A percentile compares a stretch with the other conserved stretches of the same genome.
Evolutionary conservation across 2,329 filamentous ascomycete species (phyloP).

Genomic region (Calonectria honghensis): DNA sequence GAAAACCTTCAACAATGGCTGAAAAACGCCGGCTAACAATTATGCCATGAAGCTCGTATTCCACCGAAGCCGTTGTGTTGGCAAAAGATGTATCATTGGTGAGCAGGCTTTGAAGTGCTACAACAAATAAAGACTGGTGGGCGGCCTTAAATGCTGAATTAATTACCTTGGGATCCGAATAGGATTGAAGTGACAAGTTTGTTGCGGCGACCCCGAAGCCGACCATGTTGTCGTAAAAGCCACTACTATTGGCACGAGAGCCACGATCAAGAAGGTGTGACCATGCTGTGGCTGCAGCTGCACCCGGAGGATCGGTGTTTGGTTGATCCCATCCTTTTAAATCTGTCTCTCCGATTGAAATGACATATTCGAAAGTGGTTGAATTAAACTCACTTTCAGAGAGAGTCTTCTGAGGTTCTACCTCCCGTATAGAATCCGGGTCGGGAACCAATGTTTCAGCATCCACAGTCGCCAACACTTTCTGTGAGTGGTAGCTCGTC

Average conservation of each 20-base stretch:
- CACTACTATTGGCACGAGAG: too few relatives aligned
- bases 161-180: conserved; percentile 42
- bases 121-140: conserved; percentile 59
- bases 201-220: conserved; percentile 57
- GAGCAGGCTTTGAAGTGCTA: conserved; percentile 45
- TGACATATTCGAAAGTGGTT: conserved; percentile 58
- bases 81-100: conserved; percentile 39
- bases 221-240: too few relatives aligned
- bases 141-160: conserved; percentile 50
- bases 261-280: too few relatives aligned
- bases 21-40: conserved; percentile 59
- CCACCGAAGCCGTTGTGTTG: conserved; percentile 36
- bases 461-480: conserved; percentile 63
- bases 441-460: conserved; percentile 2
- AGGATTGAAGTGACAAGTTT: conserved; percentile 27
- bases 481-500: conserved; percentile 66
- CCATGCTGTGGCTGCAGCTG: too few relatives aligned
- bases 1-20: conserved; percentile 53
- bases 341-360: conserved; percentile 58
- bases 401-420: conserved; percentile 37
- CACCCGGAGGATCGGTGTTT: too few relatives aligned
- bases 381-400: conserved; percentile 58
- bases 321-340: too few relatives aligned
- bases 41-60: conserved; percentile 53
- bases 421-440: conserved; percentile 28